A percentile compares a stretch with the other conserved stretches of the same genome.
Evolutionary conservation across 345 rosid genomes (phyloP).

Genomic region (Arabidopsis thaliana): DNA sequence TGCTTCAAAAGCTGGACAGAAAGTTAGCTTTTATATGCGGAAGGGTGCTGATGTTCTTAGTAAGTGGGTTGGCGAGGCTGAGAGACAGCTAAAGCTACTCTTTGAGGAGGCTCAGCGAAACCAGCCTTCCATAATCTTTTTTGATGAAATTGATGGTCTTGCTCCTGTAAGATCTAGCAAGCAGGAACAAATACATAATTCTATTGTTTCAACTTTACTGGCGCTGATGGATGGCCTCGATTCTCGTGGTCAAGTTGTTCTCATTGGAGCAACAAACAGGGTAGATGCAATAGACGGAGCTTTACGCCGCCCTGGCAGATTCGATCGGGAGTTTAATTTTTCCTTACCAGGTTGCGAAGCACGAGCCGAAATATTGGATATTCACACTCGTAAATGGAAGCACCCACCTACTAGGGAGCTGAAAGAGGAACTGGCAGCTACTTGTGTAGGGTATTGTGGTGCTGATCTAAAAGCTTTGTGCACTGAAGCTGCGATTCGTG

Average conservation of each 20-base stretch:
- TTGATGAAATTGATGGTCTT: constrained; percentile 99
- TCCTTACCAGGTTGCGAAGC: constrained; percentile 99
- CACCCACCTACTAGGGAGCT: constrained; percentile 87
- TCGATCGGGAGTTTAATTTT: constrained; percentile 97
- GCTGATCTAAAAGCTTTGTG: constrained; percentile 97
- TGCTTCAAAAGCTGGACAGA: constrained; percentile 99
- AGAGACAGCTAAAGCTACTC: constrained; percentile 94
- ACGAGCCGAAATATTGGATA: constrained; percentile 93
- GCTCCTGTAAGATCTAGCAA: constrained; percentile 99
- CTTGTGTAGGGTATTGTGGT: constrained; percentile 99
- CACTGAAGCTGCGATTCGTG: constrained; percentile 99
- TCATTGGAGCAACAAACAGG: constrained; percentile 99
- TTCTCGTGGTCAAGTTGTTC: constrained; percentile 99
- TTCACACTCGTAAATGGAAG: constrained; percentile 98
- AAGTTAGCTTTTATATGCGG: constrained; percentile 99
- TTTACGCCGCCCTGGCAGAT: constrained; percentile 98
- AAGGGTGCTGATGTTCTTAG: constrained; percentile 99
- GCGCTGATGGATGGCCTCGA: constrained; percentile 99
- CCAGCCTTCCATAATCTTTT: constrained; percentile 98
- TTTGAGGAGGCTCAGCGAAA: constrained; percentile 99
- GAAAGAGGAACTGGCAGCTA: constrained; percentile 90
- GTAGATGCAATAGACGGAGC: constrained; percentile 99
- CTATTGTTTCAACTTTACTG: constrained; percentile 96
- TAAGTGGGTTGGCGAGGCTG: constrained; percentile 99
- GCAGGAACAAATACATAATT: constrained; percentile 99